Evolutionary conservation across 371 early-diverging fungal species (phyloP).

Genomic region (Mortierella sp.): DNA sequence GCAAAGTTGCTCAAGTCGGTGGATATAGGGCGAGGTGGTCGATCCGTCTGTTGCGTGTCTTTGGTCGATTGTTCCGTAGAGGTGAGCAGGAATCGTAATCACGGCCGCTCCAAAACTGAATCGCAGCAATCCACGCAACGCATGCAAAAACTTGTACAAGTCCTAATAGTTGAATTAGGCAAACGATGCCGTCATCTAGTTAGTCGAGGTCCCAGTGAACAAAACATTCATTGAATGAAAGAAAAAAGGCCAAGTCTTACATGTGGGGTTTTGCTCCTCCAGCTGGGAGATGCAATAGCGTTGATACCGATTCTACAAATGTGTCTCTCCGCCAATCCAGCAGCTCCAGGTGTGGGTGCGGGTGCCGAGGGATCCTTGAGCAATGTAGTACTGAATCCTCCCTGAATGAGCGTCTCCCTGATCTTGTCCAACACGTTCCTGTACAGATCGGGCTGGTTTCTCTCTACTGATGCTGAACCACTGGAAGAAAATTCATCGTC

Average conservation of each 20-base stretch:
- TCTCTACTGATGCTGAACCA: constrained; percentile 9
- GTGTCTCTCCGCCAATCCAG: constrained; percentile 65
- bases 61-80: constrained; percentile 68
- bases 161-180: constrained; percentile 58
- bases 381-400: constrained; percentile 70
- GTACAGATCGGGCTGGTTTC: constrained; percentile 63
- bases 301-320: constrained; percentile 85
- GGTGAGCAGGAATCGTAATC: constrained; percentile 86
- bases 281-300: constrained; percentile 84
- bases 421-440: constrained; percentile 70
- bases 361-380: constrained; percentile 44
- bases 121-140: constrained; percentile 82
- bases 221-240: not conserved
- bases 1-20: constrained; percentile 84
- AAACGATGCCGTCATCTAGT: not conserved
- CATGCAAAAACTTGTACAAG: constrained; percentile 80
- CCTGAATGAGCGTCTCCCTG: constrained; percentile 68
- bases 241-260: constrained; percentile 50
- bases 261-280: constrained; percentile 74
- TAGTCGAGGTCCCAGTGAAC: not conserved
- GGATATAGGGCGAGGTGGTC: constrained; percentile 67
- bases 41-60: constrained; percentile 53
- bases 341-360: constrained; percentile 63
- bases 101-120: constrained; percentile 85
- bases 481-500: constrained; percentile 46